Conservation (phyloP, 139 green algal genomes). For the Chlorella sp. region DNA sequence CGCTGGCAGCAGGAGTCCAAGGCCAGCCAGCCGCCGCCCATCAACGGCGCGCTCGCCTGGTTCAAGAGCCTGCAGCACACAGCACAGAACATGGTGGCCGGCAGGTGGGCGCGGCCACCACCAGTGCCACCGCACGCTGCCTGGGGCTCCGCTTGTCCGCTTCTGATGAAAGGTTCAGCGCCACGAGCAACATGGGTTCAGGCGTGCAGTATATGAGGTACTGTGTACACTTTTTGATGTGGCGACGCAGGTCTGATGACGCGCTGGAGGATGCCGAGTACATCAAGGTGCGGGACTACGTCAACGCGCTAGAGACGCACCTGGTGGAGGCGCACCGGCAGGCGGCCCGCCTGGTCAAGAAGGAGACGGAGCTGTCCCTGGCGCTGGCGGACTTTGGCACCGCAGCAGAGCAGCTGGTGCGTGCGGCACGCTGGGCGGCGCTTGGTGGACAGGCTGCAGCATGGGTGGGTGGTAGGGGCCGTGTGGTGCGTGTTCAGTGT, state of each 20-base stretch:
- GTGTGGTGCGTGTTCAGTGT: neutral
- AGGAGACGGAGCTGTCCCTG: slow-evolving; percentile 59
- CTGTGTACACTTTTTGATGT: no score
- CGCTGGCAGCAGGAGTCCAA: slow-evolving; percentile 39
- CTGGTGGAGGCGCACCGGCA: slow-evolving; percentile 76
- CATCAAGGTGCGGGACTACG: slow-evolving; percentile 73
- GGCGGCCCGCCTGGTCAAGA: slow-evolving; percentile 55
- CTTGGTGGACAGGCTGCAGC: neutral
- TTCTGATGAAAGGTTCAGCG: no score
- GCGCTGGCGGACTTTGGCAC: slow-evolving; percentile 73
- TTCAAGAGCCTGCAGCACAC: slow-evolving; percentile 47
- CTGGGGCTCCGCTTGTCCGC: no score
- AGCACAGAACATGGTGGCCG: slow-evolving; percentile 47
- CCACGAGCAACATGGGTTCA: no score
- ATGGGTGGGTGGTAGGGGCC: neutral
- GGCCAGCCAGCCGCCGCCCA: slow-evolving; percentile 19
- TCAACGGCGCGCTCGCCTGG: slow-evolving; percentile 43
- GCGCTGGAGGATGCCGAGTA: slow-evolving; percentile 80
- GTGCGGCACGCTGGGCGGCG: neutral
- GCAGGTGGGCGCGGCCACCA: slow-evolving; percentile 9
- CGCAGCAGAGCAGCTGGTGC: slow-evolving; percentile 40
- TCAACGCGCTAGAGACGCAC: slow-evolving; percentile 75
- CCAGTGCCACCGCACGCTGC: no score
- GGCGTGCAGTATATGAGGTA: no score
- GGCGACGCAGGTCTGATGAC: slow-evolving; percentile 50